These are phyloP conservation scores for Coprinopsis sp. DNA, from an alignment of 768 basidiomycete species.

Conservation along the genomic window DNA sequence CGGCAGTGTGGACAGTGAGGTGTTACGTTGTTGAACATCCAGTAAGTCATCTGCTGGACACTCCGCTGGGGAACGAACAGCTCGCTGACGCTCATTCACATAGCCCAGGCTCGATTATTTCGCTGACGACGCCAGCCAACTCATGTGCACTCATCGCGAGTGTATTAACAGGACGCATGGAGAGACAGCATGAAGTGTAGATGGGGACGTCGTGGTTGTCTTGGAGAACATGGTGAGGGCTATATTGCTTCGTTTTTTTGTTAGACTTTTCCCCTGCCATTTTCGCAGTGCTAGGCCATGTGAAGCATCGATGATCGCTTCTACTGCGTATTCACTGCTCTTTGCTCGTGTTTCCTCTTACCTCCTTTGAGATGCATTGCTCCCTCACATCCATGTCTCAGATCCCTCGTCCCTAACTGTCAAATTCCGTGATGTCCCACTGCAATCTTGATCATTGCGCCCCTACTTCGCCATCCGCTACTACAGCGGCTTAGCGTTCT, in stretches of 20 bases:
- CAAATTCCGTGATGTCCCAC: background rate
- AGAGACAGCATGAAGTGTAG: slow-evolving; percentile 39
- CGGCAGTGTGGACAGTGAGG: slow-evolving; percentile 73
- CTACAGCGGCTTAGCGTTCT: background rate
- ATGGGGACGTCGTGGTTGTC: slow-evolving; percentile 65
- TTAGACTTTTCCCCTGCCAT: background rate
- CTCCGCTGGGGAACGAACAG: too few relatives aligned
- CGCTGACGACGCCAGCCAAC: slow-evolving; percentile 53
- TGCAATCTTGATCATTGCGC: background rate
- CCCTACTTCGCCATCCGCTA: background rate
- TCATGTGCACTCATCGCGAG: slow-evolving; percentile 64
- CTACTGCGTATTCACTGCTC: background rate
- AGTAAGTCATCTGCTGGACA: slow-evolving; percentile 45
- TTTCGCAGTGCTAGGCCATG: background rate
- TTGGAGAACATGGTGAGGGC: slow-evolving; percentile 70
- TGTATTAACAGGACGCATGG: slow-evolving; percentile 71
- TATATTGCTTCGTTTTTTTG: background rate
- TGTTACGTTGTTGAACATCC: slow-evolving; percentile 75
- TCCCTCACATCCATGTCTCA: background rate
- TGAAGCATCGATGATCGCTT: background rate
- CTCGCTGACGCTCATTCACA: background rate
- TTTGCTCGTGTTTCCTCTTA: background rate
- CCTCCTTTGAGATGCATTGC: background rate
- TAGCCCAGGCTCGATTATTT: slow-evolving; percentile 81
- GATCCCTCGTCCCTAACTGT: background rate